Percentiles rank a stretch among this genome's conserved stretches.
These are phyloP conservation scores for Ajuga chamaepitys DNA, from an alignment of 257 asterid species.

Conservation along the genomic window DNA sequence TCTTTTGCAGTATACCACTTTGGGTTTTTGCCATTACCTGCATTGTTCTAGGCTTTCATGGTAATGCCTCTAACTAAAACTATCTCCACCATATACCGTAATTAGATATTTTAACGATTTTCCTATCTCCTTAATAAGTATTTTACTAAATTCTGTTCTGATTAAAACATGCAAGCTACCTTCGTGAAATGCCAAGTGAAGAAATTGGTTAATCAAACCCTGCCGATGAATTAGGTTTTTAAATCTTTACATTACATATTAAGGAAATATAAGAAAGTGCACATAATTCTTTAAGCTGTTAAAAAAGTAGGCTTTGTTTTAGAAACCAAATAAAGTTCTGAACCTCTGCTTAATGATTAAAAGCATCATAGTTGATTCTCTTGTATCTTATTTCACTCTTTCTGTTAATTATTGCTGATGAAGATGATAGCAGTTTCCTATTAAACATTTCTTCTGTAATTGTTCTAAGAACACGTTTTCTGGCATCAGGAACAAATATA, in stretches of 20 bases:
- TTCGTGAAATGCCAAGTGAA: too few species aligned
- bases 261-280: too few species aligned
- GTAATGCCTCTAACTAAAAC: constrained; percentile 15
- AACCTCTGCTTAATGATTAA: too few species aligned
- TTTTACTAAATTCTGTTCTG: background rate
- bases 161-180: background rate
- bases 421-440: background rate
- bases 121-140: background rate
- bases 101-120: background rate
- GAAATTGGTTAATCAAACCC: too few species aligned
- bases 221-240: too few species aligned
- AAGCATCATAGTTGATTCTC: background rate
- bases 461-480: constrained; percentile 13
- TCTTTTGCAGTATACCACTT: constrained; percentile 38
- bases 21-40: constrained; percentile 41
- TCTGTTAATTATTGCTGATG: background rate
- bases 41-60: constrained; percentile 41
- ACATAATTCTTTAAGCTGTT: too few species aligned
- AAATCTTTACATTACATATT: too few species aligned
- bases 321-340: too few species aligned
- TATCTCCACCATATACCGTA: background rate
- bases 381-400: background rate
- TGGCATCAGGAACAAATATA: constrained; percentile 71
- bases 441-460: background rate
- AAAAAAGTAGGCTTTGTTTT: too few species aligned